Base-by-base conservation (phyloP, 768 basidiomycete species). In the Filobasidium wieringae region DNA sequence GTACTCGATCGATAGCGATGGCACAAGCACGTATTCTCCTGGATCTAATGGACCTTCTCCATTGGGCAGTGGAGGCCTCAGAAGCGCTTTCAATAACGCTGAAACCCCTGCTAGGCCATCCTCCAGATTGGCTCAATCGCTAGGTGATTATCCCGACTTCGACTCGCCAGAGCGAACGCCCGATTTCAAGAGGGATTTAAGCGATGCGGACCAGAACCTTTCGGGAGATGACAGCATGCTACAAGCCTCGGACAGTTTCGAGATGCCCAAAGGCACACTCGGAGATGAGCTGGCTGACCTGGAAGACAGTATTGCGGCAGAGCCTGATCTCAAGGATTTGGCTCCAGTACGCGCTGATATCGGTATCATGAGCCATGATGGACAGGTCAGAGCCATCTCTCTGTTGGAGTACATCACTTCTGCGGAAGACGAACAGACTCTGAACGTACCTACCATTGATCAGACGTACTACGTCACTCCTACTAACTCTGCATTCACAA, bases 271-370 rank as follows among this genome's bases (percentile, higher is more conserved):
- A 3, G 54, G 55, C n/a, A 67, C 69, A 12, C 60, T 72, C 0
- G 62, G 63, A 17, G 69, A 70, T 50, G 71, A 72, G 59, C 60
- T 72, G 7, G 68, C 62, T 11, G 41, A 52, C n/a, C 53, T 60
- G 32, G 60, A 66, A 27, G 56, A 54, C 27, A 50, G 56, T 37
- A 31, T 55, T 11, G 52, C 60, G 8, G 29, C 56, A 7, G 17
- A 50, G 17, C 7, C 31, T 29, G 22, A n/a, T 11, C 32, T 17
- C 12, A 9, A 36, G 15, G 47, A 57, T n/a, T 22, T 34, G n/a
- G 17, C 33, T 14, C n/a, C n/a, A n/a, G n/a, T n/a, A n/a, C 64
- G 66, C 32, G 58, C 58, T 19, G 65, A 67, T 26, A 55, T 49
- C 14, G 63, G 62, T 26, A 62, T 59, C 26, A 65, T 64, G 62